Evolutionary conservation across 108 stramenopile genomes (phyloP).

Genomic region (Fistulifera solaris): DNA sequence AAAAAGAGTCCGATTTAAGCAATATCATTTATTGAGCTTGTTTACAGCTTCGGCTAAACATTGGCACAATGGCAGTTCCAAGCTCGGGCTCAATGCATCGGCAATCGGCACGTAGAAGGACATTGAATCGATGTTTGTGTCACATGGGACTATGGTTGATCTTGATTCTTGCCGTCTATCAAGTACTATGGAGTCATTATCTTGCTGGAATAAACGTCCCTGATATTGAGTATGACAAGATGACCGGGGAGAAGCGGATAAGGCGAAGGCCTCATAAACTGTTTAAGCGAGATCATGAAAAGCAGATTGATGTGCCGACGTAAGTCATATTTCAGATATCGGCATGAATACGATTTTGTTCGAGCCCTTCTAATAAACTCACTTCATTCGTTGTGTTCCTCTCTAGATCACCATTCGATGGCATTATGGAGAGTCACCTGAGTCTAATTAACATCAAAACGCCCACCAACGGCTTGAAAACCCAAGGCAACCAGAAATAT

Average conservation of each 20-base stretch:
- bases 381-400: conserved; percentile 3
- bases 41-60: too few relatives aligned
- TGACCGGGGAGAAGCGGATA: conserved; percentile 12
- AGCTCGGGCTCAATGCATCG: too few relatives aligned
- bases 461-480: background rate
- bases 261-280: conserved; percentile 17
- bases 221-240: conserved; percentile 19
- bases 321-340: conserved; percentile 12
- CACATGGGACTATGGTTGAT: background rate
- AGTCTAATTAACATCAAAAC: conserved; percentile 21
- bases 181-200: conserved; percentile 19
- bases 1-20: too few relatives aligned
- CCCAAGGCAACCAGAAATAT: conserved; percentile 4
- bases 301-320: conserved; percentile 12
- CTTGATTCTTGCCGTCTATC: conserved; percentile 5
- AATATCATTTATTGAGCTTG: too few relatives aligned
- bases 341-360: background rate
- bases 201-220: conserved; percentile 25
- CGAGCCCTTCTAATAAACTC: background rate
- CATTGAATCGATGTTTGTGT: too few relatives aligned
- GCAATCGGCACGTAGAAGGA: too few relatives aligned
- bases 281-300: conserved; percentile 4
- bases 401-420: conserved; percentile 18
- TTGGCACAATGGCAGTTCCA: too few relatives aligned
- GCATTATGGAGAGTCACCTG: conserved; percentile 24